phyloP scores from a whole-genome alignment of 371 early-diverging fungal genomes.

The Mucor mucedo region DNA sequence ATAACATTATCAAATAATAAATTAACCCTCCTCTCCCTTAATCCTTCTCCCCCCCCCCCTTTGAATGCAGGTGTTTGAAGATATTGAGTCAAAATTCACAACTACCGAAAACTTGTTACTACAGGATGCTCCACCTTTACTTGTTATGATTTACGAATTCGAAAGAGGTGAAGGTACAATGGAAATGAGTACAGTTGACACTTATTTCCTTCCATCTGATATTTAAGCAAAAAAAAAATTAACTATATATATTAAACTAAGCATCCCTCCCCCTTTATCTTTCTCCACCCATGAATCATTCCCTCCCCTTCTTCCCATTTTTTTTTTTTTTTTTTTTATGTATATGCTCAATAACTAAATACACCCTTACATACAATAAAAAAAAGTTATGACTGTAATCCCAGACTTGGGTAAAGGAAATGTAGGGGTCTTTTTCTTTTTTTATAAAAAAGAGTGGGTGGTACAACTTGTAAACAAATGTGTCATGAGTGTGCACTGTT shows the following conservation, averaged over 20 bases:
- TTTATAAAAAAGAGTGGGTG: too few species aligned
- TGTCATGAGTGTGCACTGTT: too few species aligned
- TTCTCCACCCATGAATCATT: not conserved
- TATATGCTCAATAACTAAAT: not conserved
- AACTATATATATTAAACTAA: not conserved
- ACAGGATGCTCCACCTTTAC: slow-evolving; percentile 28
- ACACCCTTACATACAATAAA: too few species aligned
- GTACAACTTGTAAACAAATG: too few species aligned
- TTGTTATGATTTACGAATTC: slow-evolving; percentile 60
- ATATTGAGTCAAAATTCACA: slow-evolving; percentile 45
- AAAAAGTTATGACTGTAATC: too few species aligned
- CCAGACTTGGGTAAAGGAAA: too few species aligned
- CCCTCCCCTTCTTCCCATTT: not conserved
- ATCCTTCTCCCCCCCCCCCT: not conserved
- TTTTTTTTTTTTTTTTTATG: not conserved
- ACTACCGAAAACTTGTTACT: slow-evolving; percentile 1
- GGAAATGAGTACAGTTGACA: slow-evolving; percentile 32
- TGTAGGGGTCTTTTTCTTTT: too few species aligned
- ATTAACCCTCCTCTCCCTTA: not conserved
- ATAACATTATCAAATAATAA: not conserved
- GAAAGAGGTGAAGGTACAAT: slow-evolving; percentile 56
- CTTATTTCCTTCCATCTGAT: not conserved
- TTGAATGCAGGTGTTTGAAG: slow-evolving; percentile 51
- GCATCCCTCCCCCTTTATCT: not conserved
- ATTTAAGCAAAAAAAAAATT: not conserved